Base-by-base conservation (phyloP, 2,329 filamentous ascomycete genomes). In the Aspergillus sp. region DNA sequence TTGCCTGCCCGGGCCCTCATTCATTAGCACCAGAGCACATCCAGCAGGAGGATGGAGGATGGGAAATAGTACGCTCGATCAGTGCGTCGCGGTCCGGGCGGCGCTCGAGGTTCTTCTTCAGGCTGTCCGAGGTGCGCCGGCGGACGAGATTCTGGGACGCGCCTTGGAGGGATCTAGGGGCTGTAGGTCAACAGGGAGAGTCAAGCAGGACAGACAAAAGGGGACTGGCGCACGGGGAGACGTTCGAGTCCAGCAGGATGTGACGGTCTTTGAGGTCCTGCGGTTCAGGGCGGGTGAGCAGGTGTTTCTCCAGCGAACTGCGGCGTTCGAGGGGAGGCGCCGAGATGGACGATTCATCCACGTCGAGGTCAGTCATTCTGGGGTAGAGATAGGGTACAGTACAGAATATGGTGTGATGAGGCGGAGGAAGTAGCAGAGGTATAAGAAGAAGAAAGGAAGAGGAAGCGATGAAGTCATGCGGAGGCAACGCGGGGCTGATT, bases 291-390 rank as follows among this genome's bases (percentile, higher is more conserved):
- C 85, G 81, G 48, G 78, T 75, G 55, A 78, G 73, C 33, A 86
- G 68, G 51, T 83, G 76, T 48, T 78, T 76, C 59, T 84, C 80
- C 8, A 86, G 69, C 3, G 80, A 85, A 66, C 84, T 78, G 32
- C 69, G 64, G 26, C 68, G 67, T 41, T 69, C 65, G 42, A 67
- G 64, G 38, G 71, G 72, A 12, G 51, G 44, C 20, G 44, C 39
- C 26, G 68, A 71, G 59, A 81, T 73, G 43, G 74, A 66, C 10
- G 69, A 70, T 44, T 75, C 64, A 53, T 80, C 76, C 44, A 79
- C 55, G 32, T 36, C 36, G 26, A 6, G 6, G 5, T 22, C 19
- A 22, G 19, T 10, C 19, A 22, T 22, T 22, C 10, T 22, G 19
- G 19, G 5, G 10, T 6, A 22, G n/a, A 6, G 5, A 10, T 22